A percentile compares a stretch with the other conserved stretches of the same genome.
Conservation (phyloP, 2,329 filamentous ascomycete species). For the Fusarium nodosum region DNA sequence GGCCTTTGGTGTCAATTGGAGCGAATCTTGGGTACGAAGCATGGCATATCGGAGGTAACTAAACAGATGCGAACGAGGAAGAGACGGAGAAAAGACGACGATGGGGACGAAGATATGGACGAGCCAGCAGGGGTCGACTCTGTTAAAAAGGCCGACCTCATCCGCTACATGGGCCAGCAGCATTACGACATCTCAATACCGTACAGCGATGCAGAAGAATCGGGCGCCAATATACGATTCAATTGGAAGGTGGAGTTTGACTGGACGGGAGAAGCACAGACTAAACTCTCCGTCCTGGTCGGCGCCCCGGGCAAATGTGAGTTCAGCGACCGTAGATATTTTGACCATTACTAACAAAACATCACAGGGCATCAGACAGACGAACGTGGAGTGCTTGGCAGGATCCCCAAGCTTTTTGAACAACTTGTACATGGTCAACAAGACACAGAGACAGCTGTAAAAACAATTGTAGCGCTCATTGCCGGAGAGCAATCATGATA, state of each 20-base stretch:
- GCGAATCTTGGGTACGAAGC: constrained; percentile 58
- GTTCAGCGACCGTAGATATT: constrained; percentile 49
- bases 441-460: constrained; percentile 68
- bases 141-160: constrained; percentile 58
- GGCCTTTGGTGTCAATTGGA: constrained; percentile 72
- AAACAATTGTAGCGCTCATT: constrained; percentile 71
- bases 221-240: constrained; percentile 63
- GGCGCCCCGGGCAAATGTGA: constrained; percentile 74
- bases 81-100: constrained; percentile 43
- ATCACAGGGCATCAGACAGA: constrained; percentile 71
- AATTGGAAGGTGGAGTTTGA: constrained; percentile 76
- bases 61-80: constrained; percentile 46
- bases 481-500: constrained; percentile 57
- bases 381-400: constrained; percentile 66
- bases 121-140: constrained; percentile 11
- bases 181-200: constrained; percentile 61
- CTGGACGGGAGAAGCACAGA: constrained; percentile 79
- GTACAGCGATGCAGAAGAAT: constrained; percentile 49
- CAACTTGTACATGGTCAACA: constrained; percentile 68
- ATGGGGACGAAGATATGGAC: constrained; percentile 43
- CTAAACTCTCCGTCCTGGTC: constrained; percentile 66
- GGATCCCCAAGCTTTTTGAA: constrained; percentile 72
- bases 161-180: constrained; percentile 68
- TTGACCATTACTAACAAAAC: constrained; percentile 31
- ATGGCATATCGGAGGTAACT: constrained; percentile 46